Evolutionary conservation across 139 green algal species (phyloP).

Genomic region (Chlamydomonas sphaeroides): DNA sequence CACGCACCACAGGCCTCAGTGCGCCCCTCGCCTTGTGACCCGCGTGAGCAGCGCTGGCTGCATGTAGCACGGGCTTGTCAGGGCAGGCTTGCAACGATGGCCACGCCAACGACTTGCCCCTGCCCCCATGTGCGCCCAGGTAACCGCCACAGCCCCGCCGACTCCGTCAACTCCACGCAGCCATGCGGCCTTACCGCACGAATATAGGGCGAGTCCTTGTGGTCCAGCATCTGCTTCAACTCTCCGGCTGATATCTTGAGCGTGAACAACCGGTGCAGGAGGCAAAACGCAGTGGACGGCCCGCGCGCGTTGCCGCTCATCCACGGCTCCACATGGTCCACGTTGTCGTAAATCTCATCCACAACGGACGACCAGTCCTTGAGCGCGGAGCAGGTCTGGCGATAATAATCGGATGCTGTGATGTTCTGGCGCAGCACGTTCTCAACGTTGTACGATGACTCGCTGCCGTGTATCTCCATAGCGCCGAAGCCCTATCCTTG

Average conservation of each 20-base stretch:
- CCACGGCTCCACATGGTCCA: constrained; percentile 95
- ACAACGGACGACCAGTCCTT: constrained; percentile 80
- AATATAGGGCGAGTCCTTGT: constrained; percentile 95
- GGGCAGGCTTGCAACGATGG: not conserved
- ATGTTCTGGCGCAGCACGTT: constrained; percentile 87
- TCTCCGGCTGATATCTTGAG: constrained; percentile 77
- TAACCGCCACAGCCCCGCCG: too few species aligned
- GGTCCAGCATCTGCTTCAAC: constrained; percentile 81
- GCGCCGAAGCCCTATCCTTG: too few species aligned
- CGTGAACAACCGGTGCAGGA: constrained; percentile 86
- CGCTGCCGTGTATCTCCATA: constrained; percentile 60
- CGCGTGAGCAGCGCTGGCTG: too few species aligned
- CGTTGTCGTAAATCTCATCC: constrained; percentile 86
- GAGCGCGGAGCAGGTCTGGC: constrained; percentile 69
- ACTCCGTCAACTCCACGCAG: too few species aligned
- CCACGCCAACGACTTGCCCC: not conserved
- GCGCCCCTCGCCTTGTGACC: too few species aligned
- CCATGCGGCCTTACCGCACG: constrained; percentile 74
- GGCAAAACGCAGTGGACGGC: constrained; percentile 93
- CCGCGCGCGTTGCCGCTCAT: constrained; percentile 95
- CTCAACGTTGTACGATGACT: constrained; percentile 87
- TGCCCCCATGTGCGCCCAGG: too few species aligned
- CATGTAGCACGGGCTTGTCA: too few species aligned
- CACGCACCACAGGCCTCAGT: too few species aligned
- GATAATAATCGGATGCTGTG: constrained; percentile 78